Conservation (phyloP, 805 yeast species). For the Nakazawaea wyomingensis region DNA sequence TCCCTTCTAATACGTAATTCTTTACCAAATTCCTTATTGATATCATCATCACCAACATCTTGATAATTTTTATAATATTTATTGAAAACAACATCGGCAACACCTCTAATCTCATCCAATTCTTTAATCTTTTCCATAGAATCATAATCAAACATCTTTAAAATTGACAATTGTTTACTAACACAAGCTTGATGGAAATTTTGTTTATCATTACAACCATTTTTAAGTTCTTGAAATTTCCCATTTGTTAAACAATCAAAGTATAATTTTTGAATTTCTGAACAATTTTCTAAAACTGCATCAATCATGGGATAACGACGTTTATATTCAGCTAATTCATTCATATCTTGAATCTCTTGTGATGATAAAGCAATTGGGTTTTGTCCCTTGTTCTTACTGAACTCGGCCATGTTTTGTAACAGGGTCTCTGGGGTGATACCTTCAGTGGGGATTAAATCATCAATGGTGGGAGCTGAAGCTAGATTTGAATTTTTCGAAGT, state of each 20-base stretch:
- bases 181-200: constrained; percentile 27
- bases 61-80: constrained; percentile 21
- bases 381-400: no score
- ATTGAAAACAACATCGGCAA: constrained; percentile 25
- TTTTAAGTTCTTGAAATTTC: constrained; percentile 6
- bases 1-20: constrained; percentile 26
- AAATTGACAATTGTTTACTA: constrained; percentile 26
- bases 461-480: constrained; percentile 4
- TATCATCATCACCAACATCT: constrained; percentile 23
- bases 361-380: constrained; percentile 2
- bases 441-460: background rate
- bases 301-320: constrained; percentile 23
- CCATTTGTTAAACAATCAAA: constrained; percentile 20
- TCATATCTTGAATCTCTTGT: constrained; percentile 13
- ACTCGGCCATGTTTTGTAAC: background rate
- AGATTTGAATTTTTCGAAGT: constrained; percentile 2
- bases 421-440: background rate
- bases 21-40: constrained; percentile 19
- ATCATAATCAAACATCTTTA: constrained; percentile 26
- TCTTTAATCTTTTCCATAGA: constrained; percentile 23
- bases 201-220: constrained; percentile 18
- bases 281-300: constrained; percentile 27
- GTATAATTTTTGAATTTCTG: constrained; percentile 26
- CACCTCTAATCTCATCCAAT: constrained; percentile 22
- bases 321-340: constrained; percentile 23